These are phyloP conservation scores for Cercophora sp. DNA, from an alignment of 495 filamentous ascomycete genomes.

Conservation along the genomic window DNA sequence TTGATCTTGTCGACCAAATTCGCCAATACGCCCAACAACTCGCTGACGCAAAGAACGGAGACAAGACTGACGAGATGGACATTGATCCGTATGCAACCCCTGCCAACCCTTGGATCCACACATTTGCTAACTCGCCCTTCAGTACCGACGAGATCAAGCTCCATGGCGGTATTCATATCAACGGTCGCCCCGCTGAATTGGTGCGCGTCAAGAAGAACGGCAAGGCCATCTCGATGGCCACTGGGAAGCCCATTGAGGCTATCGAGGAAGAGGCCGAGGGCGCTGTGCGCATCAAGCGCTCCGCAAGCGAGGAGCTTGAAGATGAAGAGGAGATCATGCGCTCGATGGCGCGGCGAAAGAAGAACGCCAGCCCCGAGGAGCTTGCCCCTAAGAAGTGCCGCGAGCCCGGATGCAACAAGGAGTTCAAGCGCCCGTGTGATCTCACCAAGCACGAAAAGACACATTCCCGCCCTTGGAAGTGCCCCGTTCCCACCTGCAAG, in stretches of 20 bases:
- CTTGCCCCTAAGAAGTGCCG: conserved; percentile 67
- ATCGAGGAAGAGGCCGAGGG: conserved; percentile 40
- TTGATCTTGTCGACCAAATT: conserved; percentile 87
- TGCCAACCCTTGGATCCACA: not conserved
- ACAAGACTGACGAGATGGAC: conserved; percentile 44
- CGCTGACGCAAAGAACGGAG: conserved; percentile 47
- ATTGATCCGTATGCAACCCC: conserved; percentile 47
- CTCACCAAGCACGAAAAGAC: conserved; percentile 97
- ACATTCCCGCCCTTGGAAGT: conserved; percentile 94
- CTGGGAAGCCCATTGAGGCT: conserved; percentile 49
- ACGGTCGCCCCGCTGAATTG: conserved; percentile 72
- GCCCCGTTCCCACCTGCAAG: conserved; percentile 72
- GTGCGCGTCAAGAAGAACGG: conserved; percentile 73
- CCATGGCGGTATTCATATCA: conserved; percentile 69
- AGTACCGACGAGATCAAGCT: conserved; percentile 67
- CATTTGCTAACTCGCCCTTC: conserved; percentile 36
- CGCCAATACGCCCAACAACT: conserved; percentile 63
- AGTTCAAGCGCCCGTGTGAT: conserved; percentile 90
- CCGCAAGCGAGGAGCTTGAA: conserved; percentile 52
- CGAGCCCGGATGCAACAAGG: conserved; percentile 70
- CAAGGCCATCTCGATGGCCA: conserved; percentile 69
- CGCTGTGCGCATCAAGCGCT: conserved; percentile 56
- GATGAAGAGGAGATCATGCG: conserved; percentile 74
- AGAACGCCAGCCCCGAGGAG: conserved; percentile 67
- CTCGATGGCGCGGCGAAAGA: conserved; percentile 88